Percentiles rank a stretch among this genome's conserved stretches.
phyloP scores from a whole-genome alignment of 331 rosid species.

The Arachis monticola region DNA sequence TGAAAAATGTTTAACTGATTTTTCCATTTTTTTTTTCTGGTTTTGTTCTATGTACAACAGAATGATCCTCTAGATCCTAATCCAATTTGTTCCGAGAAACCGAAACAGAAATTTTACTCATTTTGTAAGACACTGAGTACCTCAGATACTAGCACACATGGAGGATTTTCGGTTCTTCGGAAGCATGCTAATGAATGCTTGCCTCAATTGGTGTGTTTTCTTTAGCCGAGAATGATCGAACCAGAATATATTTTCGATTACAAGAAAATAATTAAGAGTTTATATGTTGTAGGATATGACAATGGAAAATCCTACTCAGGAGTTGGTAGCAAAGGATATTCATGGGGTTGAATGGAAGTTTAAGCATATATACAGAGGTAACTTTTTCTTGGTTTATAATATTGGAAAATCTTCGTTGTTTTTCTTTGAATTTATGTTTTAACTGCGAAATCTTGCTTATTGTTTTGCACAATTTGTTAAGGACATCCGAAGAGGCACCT shows the following conservation, averaged over 20 bases:
- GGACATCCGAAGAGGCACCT: slow-evolving; percentile 97
- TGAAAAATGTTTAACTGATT: slow-evolving; percentile 5
- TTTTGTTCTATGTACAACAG: slow-evolving; percentile 55
- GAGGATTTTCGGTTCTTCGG: slow-evolving; percentile 90
- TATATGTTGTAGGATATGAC: slow-evolving; percentile 68
- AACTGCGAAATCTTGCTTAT: slow-evolving; percentile 19
- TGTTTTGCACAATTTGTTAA: slow-evolving; percentile 37
- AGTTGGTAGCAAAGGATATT: slow-evolving; percentile 82
- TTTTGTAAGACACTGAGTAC: slow-evolving; percentile 91
- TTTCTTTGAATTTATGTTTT: neutral
- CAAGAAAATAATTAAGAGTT: neutral
- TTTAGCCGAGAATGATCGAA: neutral
- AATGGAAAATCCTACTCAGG: slow-evolving; percentile 85
- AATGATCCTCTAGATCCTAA: slow-evolving; percentile 59
- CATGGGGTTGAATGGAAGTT: slow-evolving; percentile 94
- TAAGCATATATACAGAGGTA: slow-evolving; percentile 94
- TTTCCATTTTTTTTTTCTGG: neutral
- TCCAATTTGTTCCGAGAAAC: slow-evolving; percentile 45
- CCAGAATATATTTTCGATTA: neutral
- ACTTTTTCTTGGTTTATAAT: neutral
- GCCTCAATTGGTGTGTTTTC: slow-evolving; percentile 64
- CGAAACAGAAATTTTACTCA: slow-evolving; percentile 60
- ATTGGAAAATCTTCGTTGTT: neutral
- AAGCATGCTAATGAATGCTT: slow-evolving; percentile 95
- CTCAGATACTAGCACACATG: slow-evolving; percentile 98